Base-by-base conservation (phyloP, 176 grass and related monocot genomes). In the Musa beccarii region DNA sequence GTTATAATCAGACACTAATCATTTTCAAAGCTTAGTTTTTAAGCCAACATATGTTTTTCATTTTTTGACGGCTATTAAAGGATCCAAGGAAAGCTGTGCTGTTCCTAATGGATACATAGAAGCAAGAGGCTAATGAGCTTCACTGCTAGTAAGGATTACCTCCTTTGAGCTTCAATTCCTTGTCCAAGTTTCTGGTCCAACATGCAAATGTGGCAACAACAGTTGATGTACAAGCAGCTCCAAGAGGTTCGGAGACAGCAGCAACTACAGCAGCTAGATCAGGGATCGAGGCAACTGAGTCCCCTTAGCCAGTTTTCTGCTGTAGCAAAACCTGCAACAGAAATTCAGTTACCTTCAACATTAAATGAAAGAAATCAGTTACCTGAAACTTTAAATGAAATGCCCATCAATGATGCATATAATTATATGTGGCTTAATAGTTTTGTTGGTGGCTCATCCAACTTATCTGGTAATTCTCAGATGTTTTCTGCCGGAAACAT, bases 161-260 rank as follows among this genome's bases (percentile, higher is more conserved):
- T 79, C 12, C 29, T 59, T 50, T 15, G 21, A 72, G 59, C 52
- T 29, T 26, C 59, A 65, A 69, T 62, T 50, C 11, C 11, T 34
- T 50, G 24, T 25, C 34, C 49, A 53, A 15, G 11, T 1, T 49
- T n/a, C 29, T 43, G 13, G 2, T 51, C 21, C 51, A 70, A 73
- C 59, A 73, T 80, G 69, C 95, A 94, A 70, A 73, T 89, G 73
- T 95, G 91, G 96, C 96, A 92, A 79, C 91, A 99, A 52, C 88
- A 95, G 61, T 79, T 94, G 81, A 81, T 99, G 86, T 95, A 78
- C 79, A 99, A 86, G 63, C 96, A 95, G 73, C 68, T 88, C 68
- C 96, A 95, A 74, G 91, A 99, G 87, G 59, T 89, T 74, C 86
- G 84, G 78, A 95, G 88, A 75, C 91, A 94, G 79, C 95, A 94